These are phyloP conservation scores for Jaapia argillacea DNA, from an alignment of 768 basidiomycete species.

Conservation along the genomic window DNA sequence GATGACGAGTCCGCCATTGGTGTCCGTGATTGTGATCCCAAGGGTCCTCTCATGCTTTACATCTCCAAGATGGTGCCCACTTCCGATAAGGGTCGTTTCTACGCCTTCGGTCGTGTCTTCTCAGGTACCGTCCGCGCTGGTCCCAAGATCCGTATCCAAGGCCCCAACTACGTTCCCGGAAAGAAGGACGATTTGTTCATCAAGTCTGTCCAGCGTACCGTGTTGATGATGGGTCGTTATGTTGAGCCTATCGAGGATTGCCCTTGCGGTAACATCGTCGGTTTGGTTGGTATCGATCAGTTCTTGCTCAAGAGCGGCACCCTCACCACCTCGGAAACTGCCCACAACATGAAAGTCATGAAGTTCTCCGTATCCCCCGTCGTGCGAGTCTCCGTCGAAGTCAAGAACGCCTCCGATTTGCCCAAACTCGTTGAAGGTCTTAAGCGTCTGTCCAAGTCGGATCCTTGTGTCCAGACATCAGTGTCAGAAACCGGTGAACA, in stretches of 20 bases:
- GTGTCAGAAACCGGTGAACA: slow-evolving; percentile 91
- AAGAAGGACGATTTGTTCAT: slow-evolving; percentile 98
- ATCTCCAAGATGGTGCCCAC: slow-evolving; percentile 99
- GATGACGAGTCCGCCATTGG: slow-evolving; percentile 98
- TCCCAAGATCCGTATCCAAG: slow-evolving; percentile 98
- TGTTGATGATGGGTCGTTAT: slow-evolving; percentile 99
- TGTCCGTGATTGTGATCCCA: slow-evolving; percentile 97
- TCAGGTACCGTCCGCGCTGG: slow-evolving; percentile 95
- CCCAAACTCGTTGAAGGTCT: slow-evolving; percentile 99
- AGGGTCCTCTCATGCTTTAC: slow-evolving; percentile 93
- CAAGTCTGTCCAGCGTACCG: slow-evolving; percentile 97
- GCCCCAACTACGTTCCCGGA: slow-evolving; percentile 96
- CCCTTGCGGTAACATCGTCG: slow-evolving; percentile 96
- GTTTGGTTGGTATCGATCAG: slow-evolving; percentile 99
- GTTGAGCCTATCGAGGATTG: slow-evolving; percentile 99
- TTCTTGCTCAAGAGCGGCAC: slow-evolving; percentile 99
- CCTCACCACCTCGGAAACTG: slow-evolving; percentile 94
- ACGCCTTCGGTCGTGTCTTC: slow-evolving; percentile 99
- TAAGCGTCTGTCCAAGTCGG: slow-evolving; percentile 99
- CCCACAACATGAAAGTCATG: slow-evolving; percentile 99
- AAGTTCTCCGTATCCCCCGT: slow-evolving; percentile 99
- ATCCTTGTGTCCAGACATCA: slow-evolving; percentile 97
- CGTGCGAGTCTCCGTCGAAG: slow-evolving; percentile 98
- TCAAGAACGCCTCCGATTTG: slow-evolving; percentile 98
- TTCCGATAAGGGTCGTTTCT: slow-evolving; percentile 99